These are phyloP conservation scores for Allantophomopsis cytisporea DNA, from an alignment of 2,329 filamentous ascomycete species.

Conservation along the genomic window DNA sequence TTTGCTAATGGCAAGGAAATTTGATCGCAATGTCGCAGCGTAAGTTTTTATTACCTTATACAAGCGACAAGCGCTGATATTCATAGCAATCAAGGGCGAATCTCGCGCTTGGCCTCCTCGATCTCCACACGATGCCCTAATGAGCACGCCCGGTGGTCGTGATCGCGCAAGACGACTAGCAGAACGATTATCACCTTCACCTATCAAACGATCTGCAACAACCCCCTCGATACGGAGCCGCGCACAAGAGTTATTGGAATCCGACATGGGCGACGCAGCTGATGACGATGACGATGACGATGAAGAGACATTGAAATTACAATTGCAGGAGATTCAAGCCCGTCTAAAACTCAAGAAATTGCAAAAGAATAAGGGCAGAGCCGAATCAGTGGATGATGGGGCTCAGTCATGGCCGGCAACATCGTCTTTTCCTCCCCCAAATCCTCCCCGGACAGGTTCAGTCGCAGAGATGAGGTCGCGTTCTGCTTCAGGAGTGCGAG, in stretches of 20 bases:
- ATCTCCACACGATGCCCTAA: slow-evolving; percentile 49
- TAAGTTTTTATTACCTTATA: slow-evolving; percentile 3
- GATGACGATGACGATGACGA: slow-evolving; percentile 57
- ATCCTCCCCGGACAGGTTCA: slow-evolving; percentile 5
- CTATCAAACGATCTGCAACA: slow-evolving; percentile 30
- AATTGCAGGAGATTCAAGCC: slow-evolving; percentile 80
- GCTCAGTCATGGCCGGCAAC: too few species aligned
- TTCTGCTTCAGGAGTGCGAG: slow-evolving; percentile 10
- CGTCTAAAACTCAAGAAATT: slow-evolving; percentile 78
- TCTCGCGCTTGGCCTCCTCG: slow-evolving; percentile 41
- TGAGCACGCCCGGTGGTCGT: slow-evolving; percentile 65
- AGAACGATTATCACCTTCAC: slow-evolving; percentile 53
- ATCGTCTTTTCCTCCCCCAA: too few species aligned
- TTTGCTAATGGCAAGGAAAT: slow-evolving; percentile 1
- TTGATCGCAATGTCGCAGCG: slow-evolving; percentile 12
- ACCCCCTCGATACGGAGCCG: slow-evolving; percentile 7
- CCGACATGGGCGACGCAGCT: slow-evolving; percentile 20
- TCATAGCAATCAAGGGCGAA: background rate
- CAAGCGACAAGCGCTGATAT: background rate
- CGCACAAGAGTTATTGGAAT: slow-evolving; percentile 8
- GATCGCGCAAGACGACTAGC: slow-evolving; percentile 58
- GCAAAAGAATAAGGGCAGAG: slow-evolving; percentile 42
- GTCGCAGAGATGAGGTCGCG: slow-evolving; percentile 11
- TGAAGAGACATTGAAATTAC: slow-evolving; percentile 77
- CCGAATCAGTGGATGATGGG: too few species aligned